Evolutionary conservation across 768 basidiomycete species (phyloP), one percentile per base, ranked within the genome.

Genomic region (Auricularia cornea): DNA sequence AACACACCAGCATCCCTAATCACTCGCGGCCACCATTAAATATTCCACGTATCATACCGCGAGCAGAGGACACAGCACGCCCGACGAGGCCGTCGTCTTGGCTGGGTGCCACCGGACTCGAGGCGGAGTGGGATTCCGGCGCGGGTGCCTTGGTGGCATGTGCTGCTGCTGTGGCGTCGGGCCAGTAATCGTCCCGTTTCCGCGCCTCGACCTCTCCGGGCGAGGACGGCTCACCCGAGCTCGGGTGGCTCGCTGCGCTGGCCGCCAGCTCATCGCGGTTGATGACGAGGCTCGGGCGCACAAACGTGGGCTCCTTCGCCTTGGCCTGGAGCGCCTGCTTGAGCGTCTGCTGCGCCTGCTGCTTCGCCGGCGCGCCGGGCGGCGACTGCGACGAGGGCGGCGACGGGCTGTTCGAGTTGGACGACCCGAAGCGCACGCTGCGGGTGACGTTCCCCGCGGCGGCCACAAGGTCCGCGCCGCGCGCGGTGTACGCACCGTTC

Each of bases 231-330:
- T 28, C 54, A 20, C 54, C 54, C 10, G 28, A 28, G 54, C 54
- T 57, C 3, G 28, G 28, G 54, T 31, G 28, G 14, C 54, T 16
- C 28, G 26, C 16, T 31, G 23, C 28, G 54, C 54, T 26, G 26
- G 54, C 54, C 4, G 16, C 54, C 28, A 57, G 54, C 30, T 57
- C 28, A 26, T 57, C 54, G 54, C 54, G 54, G 20, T 57, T 57
- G 54, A 57, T 57, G 11, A 57, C 54, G 26, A 57, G 54, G 54
- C 54, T 57, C 54, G 54, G 54, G 26, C 54, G 54, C 28, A 57
- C 54, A 30, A 57, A 57, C 26, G 26, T 26, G 30, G 14, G 12
- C 12, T 31, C 30, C 28, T 31, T 28, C 26, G 12, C 28, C 54
- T 57, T 57, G 18, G 26, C 28, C 8, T 30, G 28, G 2, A 57